phyloP scores from a whole-genome alignment of 2,329 filamentous ascomycete genomes.

The Pseudonectria foliicola region DNA sequence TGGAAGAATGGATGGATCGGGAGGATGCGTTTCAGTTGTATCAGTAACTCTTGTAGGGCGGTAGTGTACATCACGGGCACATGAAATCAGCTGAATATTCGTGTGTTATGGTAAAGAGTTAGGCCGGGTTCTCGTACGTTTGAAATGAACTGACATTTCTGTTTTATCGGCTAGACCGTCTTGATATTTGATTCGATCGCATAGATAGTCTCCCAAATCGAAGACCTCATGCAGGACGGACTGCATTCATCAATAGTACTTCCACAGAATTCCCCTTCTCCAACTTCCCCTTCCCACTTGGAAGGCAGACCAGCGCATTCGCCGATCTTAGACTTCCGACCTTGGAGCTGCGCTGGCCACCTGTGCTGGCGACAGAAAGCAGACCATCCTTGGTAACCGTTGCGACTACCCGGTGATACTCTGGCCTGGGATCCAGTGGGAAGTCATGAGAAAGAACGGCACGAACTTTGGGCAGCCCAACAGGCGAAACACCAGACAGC shows the following conservation, averaged over 20 bases:
- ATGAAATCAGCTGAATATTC: slow-evolving; percentile 21
- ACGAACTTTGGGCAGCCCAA: slow-evolving; percentile 64
- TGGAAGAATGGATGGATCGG: slow-evolving; percentile 30
- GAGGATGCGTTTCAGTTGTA: slow-evolving; percentile 29
- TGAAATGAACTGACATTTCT: background rate
- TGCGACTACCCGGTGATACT: slow-evolving; percentile 85
- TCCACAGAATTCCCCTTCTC: slow-evolving; percentile 65
- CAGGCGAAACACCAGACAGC: slow-evolving; percentile 58
- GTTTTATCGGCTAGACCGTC: slow-evolving; percentile 9
- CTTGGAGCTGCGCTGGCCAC: slow-evolving; percentile 79
- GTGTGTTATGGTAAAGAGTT: slow-evolving; percentile 11
- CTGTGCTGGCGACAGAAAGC: slow-evolving; percentile 73
- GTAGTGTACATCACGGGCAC: slow-evolving; percentile 28
- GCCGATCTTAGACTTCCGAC: slow-evolving; percentile 85
- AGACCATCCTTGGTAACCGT: slow-evolving; percentile 57
- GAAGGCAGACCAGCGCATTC: slow-evolving; percentile 77
- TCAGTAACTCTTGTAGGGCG: slow-evolving; percentile 24
- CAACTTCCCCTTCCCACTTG: slow-evolving; percentile 55
- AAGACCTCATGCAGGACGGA: slow-evolving; percentile 22
- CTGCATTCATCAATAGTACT: slow-evolving; percentile 67
- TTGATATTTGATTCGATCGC: slow-evolving; percentile 5
- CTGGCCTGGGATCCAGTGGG: slow-evolving; percentile 66
- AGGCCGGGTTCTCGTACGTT: slow-evolving; percentile 9
- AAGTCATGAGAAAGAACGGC: slow-evolving; percentile 70
- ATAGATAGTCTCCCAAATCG: background rate